Base-by-base conservation (phyloP, 352 stramenopile genomes). In the Globisporangium carolinianum region DNA sequence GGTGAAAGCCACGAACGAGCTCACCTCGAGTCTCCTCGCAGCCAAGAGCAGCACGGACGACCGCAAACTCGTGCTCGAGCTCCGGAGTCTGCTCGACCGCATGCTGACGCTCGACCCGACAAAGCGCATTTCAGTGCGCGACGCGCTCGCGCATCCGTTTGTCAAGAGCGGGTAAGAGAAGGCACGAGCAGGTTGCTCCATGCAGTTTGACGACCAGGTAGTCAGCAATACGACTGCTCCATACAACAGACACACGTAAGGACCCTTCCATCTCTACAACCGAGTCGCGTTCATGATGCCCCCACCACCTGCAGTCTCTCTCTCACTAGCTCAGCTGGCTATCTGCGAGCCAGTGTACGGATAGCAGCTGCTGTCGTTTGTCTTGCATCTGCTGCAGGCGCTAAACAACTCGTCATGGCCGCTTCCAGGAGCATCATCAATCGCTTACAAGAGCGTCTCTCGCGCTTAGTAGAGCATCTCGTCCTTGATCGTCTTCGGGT, bases 401-500 rank as follows among this genome's bases (percentile, higher is more conserved):
- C 24, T 24, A 24, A 24, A 24, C 24, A 24, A 24, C 24, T 24
- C 24, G 24, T 24, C 24, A 24, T 24, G 24, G 1, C 24, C 14
- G 42, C 42, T 17, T n/a, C 8, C 41, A 14, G 11, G 11, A 3
- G 11, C n/a, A 14, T n/a, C 5, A 1, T 42, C 41, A 11, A 46
- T 2, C 41, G 41, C 41, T 17, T 11, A 46, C 42, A 15, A 47
- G 42, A 47, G 42, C 42, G 11, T 47, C 42, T 47, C 42, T n/a
- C 11, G 42, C 24, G 24, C 53, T 76, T 86, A 94, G 71, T 94
- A 94, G 67, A 94, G 69, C 84, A 94, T 94, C 53, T 87, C 82
- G 43, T 94, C 84, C 69, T 94, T 94, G 77, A 94, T 90, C 67
- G 83, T 89, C 70, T 90, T 87, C 39, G 95, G 95, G 86, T 98